Base-by-base conservation (phyloP, 73 alveolate genomes). In the Paraurostyla sp. region DNA sequence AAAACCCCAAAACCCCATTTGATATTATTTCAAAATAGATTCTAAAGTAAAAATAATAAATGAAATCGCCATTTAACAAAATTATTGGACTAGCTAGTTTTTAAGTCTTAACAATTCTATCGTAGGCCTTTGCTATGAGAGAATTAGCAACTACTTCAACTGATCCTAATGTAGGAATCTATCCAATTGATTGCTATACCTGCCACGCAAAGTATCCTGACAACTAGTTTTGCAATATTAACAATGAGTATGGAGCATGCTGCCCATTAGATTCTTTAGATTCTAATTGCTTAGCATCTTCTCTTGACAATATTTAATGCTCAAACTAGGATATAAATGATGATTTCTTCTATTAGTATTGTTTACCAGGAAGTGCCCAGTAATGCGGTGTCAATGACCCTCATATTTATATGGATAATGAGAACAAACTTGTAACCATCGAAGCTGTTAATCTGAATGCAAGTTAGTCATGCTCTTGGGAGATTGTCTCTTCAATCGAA, bases 131-230 rank as follows among this genome's bases (percentile, higher is more conserved):
- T n/a, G n/a, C n/a, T n/a, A n/a, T n/a, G n/a, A n/a, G n/a, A n/a
- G n/a, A n/a, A n/a, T n/a, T n/a, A n/a, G n/a, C n/a, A n/a, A n/a
- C n/a, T n/a, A 65, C 56, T 38, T 65, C 58, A 11, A 65, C 11
- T 38, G 38, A 65, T 35, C 36, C 82, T 15, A 32, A 16, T 38
- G 58, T 65, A 2, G 82, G 82, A 32, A 36, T 65, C 13, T 65
- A 3, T 13, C 82, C 82, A 6, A 32, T 65, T 11, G 82, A 65
- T 38, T 65, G 82, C 32, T 65, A 65, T 35, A 65, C 45, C 16
- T 65, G 82, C 58, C 35, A 65, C 16, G 1, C 60, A 3, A 65
- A 65, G 41, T 65, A 65, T 38, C 82, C 82, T 65, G 82, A 65
- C 42, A 38, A 18, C 25, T 33, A 33, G 13, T 65, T 36, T 38